Evolutionary conservation across 805 yeast genomes (phyloP), one percentile per base, ranked within the genome.

Genomic region (Tetrapisispora phaffii): DNA sequence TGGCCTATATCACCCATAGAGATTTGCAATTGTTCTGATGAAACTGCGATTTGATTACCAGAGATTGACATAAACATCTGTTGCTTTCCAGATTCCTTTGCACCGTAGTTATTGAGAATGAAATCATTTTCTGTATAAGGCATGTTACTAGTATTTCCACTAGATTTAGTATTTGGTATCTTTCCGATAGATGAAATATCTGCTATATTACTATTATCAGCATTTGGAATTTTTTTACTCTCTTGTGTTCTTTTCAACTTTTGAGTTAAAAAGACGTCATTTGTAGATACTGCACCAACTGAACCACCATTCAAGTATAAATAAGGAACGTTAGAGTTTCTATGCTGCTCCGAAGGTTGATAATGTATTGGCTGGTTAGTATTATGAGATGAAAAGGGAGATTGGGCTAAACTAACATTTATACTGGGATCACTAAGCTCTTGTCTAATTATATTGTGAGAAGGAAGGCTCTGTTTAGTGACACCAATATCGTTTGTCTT

Each of bases 281-380:
- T 89, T n/a, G 97, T 90, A 9, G 93, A 79, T 3, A 89, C 97
- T 0, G 95, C 85, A 57, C 88, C 97, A 71, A 85, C 35, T 10
- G 33, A 40, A 13, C 29, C 79, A 43, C 77, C 69, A 56, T 76
- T 78, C 56, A 78, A 82, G 49, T 59, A 56, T 31, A 55, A 7
- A n/a, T 41, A 39, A 16, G 44, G 44, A 15, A 41, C 22, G 10
- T 24, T 29, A 5, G 44, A 28, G 13, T 34, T 41, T 15, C 36
- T 34, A 16, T 26, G 31, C 26, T 34, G 32, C 16, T 5, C 9
- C 6, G 34, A 15, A 28, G 20, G 20, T 4, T 28, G 39, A 15
- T 21, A 19, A 16, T 4, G 19, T 20, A 9, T 10, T 9, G 21
- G 28, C 16, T 15, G 17, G 17, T 9, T 20, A n/a, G 22, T 13